Evolutionary conservation across 148 eudicot genomes (phyloP), one percentile per base, ranked within the genome.

Genomic region (Fagopyrum homotropicum): DNA sequence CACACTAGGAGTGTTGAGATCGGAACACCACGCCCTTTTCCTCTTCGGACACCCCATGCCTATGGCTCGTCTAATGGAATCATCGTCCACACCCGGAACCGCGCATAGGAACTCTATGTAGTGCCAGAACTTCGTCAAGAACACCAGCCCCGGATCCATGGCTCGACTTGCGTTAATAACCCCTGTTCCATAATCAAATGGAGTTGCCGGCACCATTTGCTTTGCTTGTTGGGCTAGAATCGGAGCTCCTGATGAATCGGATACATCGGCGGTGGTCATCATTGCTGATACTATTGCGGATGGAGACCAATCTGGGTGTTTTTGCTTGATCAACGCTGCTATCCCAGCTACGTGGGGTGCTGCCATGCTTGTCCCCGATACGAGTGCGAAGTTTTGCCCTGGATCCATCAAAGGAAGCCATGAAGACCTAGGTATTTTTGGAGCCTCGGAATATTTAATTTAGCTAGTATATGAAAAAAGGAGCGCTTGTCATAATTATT

Each of bases 281-380:
- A 87, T 85, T 47, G 93, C 89, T 57, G 93, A 89, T 55, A 82
- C 72, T 63, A 89, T 73, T 5, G 88, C 87, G 8, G 92, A 79
- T 7, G 92, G 93, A 29, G 79, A 83, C 93, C 93, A 89, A 15
- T 46, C 61, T 0, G 87, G 90, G 81, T 89, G 86, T 35, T 80
- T 84, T 54, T 89, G 93, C 81, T 84, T 89, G 72, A 89, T 85
- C 47, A 89, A 73, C 19, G 93, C 91, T 8, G 91, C 90, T 10
- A 85, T 81, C 7, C 93, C 93, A 5, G 89, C 91, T 8, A 89
- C 74, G 49, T 89, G 93, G 12, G 90, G 90, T 1, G 90, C 83
- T 15, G 90, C 90, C 93, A 89, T 89, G 88, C 93, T 89, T 50
- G 93, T 89, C 69, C 90, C 93, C 7, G 90, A 89, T 45, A 85